These are phyloP conservation scores for Saxophila tyrrhenica DNA, from an alignment of 495 filamentous ascomycete genomes.

Conservation along the genomic window DNA sequence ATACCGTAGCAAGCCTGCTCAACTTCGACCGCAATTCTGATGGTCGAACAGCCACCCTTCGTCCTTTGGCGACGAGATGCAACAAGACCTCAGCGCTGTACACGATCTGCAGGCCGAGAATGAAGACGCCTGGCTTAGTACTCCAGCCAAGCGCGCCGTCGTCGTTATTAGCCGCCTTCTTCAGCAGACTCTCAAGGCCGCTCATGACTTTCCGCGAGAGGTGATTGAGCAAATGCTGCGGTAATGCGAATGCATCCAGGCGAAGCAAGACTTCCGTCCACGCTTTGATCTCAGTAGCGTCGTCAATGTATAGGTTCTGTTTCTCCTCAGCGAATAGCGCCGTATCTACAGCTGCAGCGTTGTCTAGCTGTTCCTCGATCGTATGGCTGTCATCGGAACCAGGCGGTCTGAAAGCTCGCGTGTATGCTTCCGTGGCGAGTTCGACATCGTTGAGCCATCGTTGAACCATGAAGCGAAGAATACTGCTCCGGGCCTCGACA, in stretches of 20 bases:
- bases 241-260: conserved; percentile 17
- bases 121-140: conserved; percentile 59
- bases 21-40: conserved; percentile 13
- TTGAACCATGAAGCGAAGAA: conserved; percentile 37
- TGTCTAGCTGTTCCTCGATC: conserved; percentile 37
- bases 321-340: conserved; percentile 79
- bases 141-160: conserved; percentile 67
- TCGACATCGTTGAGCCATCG: neutral
- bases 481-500: conserved; percentile 36
- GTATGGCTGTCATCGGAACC: conserved; percentile 10
- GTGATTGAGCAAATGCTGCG: conserved; percentile 21
- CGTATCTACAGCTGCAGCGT: conserved; percentile 49
- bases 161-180: conserved; percentile 25
- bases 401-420: conserved; percentile 2
- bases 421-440: neutral
- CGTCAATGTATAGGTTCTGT: conserved; percentile 80
- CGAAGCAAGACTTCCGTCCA: conserved; percentile 46
- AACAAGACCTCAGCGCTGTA: conserved; percentile 35
- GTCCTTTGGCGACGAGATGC: conserved; percentile 11
- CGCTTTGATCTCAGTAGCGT: conserved; percentile 52
- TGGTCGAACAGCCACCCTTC: conserved; percentile 7
- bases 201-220: conserved; percentile 44
- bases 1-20: conserved; percentile 14
- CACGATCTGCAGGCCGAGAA: conserved; percentile 50
- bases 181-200: conserved; percentile 41